A percentile compares a stretch with the other conserved stretches of the same genome.
These are phyloP conservation scores for Ogataea methylovora DNA, from an alignment of 805 yeast species.

Conservation along the genomic window DNA sequence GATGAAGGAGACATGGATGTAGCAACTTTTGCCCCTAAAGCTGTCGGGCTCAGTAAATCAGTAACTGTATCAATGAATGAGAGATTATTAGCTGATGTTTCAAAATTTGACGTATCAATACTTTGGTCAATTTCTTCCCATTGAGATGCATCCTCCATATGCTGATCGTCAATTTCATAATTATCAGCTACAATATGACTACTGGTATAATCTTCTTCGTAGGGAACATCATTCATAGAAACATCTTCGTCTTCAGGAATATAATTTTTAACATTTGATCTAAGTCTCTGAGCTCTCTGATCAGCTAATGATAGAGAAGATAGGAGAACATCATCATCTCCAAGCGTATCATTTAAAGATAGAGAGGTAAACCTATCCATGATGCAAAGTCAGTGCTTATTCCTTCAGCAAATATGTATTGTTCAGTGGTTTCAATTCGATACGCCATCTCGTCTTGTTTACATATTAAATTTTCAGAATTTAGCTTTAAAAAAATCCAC, in stretches of 20 bases:
- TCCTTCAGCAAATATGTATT: no score
- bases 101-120: not conserved
- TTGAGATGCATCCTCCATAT: conserved; percentile 1
- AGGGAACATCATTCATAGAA: conserved; percentile 6
- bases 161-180: not conserved
- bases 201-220: not conserved
- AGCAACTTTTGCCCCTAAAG: conserved; percentile 16
- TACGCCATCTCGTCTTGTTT: no score
- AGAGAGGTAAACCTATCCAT: conserved; percentile 9
- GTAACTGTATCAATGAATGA: conserved; percentile 1
- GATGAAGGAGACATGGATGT: no score
- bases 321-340: conserved; percentile 6
- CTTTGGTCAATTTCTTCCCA: not conserved
- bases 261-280: conserved; percentile 7
- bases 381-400: no score
- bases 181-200: not conserved
- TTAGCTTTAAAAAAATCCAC: no score
- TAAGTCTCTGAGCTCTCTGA: not conserved
- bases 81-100: not conserved
- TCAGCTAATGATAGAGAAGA: conserved; percentile 6
- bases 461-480: no score
- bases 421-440: no score
- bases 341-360: conserved; percentile 7
- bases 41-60: conserved; percentile 11
- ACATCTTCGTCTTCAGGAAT: conserved; percentile 9